A percentile compares a stretch with the other conserved stretches of the same genome.
Conservation (phyloP, 331 rosid species). For the Rhamnella rubrinervis region DNA sequence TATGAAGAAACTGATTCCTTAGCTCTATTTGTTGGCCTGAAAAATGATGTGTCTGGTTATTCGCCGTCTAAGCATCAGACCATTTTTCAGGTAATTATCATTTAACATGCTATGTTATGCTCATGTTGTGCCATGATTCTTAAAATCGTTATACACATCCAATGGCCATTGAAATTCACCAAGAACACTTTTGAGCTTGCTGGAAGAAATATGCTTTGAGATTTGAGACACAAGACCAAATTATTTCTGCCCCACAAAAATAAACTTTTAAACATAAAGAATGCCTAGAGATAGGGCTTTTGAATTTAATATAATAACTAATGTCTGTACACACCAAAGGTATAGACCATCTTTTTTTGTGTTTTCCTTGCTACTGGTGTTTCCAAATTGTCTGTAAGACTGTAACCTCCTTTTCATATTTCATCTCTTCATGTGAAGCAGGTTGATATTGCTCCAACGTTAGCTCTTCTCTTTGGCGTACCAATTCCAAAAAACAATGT, state of each 20-base stretch:
- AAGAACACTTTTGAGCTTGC: slow-evolving; percentile 13
- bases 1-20: slow-evolving; percentile 87
- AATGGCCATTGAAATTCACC: slow-evolving; percentile 10
- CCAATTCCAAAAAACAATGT: slow-evolving; percentile 90
- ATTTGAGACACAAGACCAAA: background rate
- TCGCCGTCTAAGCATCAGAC: slow-evolving; percentile 35
- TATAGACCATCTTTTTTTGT: background rate
- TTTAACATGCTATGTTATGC: background rate
- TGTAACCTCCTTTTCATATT: background rate
- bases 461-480: slow-evolving; percentile 83
- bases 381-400: background rate
- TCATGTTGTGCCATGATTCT: background rate
- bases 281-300: background rate
- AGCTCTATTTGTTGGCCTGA: slow-evolving; percentile 66
- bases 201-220: background rate
- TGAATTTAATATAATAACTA: too few species aligned
- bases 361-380: background rate
- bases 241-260: background rate
- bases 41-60: slow-evolving; percentile 38
- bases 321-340: background rate
- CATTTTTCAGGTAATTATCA: slow-evolving; percentile 63
- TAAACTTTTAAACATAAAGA: background rate
- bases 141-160: background rate
- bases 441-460: slow-evolving; percentile 88
- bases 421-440: slow-evolving; percentile 30